Evolutionary conservation across 768 basidiomycete genomes (phyloP), one percentile per base, ranked within the genome.

Genomic region (Leccinum barrowsii): DNA sequence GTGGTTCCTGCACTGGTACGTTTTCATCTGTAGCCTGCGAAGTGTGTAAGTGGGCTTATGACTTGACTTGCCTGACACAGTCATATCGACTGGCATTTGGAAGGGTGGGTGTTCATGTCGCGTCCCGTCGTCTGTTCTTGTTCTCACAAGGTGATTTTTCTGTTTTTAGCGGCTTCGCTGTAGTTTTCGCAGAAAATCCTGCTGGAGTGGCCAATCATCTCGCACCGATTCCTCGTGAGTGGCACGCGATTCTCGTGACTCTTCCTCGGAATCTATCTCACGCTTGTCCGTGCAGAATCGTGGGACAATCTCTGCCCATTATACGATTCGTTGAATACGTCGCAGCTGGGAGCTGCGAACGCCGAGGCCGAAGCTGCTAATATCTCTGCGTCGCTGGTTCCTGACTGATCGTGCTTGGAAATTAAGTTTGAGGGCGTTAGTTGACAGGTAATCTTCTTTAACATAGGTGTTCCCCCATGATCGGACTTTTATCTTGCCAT

Each of bases 1-100:
- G 10, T 85, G 83, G 80, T 73, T 80, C 60, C 59, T 79, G 5
- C 46, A 22, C 21, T 47, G 46, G 46, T 47, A 22, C 19, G 46
- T 22, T 40, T 40, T 40, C 40, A 40, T 40, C n/a, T 7, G 17
- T 17, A 17, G 15, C 15, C 7, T 17, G 7, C 19, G 13, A 35
- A 35, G 35, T 35, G 35, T 15, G 42, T 12, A 12, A 8, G 10
- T 46, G 17, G 12, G 24, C 21, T 1, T 35, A 17, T 64, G 47
- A 63, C 40, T 10, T 24, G 11, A 15, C n/a, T 7, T 7, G 17
- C 22, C 58, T 35, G 15, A 7, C 34, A 15, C 12, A 71, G 70
- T 50, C 70, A 70, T 26, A 67, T 70, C 17, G 70, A 72, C 22
- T 71, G 70, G 70, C 70, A 71, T 47, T 54, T 71, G 0, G 61